Percentiles rank a stretch among this genome's conserved stretches.
phyloP scores from a whole-genome alignment of 495 filamentous ascomycete species.

The Aspergillus ostianus region DNA sequence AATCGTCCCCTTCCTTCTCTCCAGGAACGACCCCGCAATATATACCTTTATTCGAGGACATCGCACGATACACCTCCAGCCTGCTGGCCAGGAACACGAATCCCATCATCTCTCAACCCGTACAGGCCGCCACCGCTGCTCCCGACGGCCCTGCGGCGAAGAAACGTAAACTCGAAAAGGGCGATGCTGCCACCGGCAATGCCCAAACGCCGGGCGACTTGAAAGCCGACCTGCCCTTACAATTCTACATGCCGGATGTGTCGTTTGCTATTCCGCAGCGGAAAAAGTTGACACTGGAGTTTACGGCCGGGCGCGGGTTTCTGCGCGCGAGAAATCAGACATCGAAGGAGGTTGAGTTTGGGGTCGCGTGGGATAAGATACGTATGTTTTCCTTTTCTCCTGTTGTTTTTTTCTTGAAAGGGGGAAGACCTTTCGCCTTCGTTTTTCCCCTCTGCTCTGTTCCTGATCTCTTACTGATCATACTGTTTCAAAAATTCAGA shows the following conservation, averaged over 20 bases:
- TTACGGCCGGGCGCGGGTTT: slow-evolving; percentile 55
- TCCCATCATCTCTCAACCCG: slow-evolving; percentile 23
- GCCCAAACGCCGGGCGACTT: slow-evolving; percentile 43
- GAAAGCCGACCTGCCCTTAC: slow-evolving; percentile 37
- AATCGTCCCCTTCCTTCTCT: slow-evolving; percentile 11
- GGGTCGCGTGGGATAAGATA: slow-evolving; percentile 68
- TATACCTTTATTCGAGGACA: slow-evolving; percentile 45
- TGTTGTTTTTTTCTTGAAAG: neutral
- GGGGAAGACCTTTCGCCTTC: neutral
- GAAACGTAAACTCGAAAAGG: slow-evolving; percentile 57
- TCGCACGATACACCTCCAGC: slow-evolving; percentile 46
- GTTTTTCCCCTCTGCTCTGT: neutral
- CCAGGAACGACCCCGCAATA: slow-evolving; percentile 41
- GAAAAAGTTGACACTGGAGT: slow-evolving; percentile 85
- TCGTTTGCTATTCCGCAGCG: slow-evolving; percentile 79
- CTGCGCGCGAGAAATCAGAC: slow-evolving; percentile 67
- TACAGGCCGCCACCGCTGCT: slow-evolving; percentile 19
- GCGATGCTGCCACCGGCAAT: slow-evolving; percentile 33
- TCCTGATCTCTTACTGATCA: slow-evolving; percentile 5
- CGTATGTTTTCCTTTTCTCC: slow-evolving; percentile 50
- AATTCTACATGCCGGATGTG: slow-evolving; percentile 65
- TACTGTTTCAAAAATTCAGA: slow-evolving; percentile 43
- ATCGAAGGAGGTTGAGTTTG: slow-evolving; percentile 65
- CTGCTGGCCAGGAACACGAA: slow-evolving; percentile 40
- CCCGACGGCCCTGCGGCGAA: slow-evolving; percentile 43